Conservation (phyloP, 1,284 basidiomycete genomes). For the Sporisorium scitamineum region DNA sequence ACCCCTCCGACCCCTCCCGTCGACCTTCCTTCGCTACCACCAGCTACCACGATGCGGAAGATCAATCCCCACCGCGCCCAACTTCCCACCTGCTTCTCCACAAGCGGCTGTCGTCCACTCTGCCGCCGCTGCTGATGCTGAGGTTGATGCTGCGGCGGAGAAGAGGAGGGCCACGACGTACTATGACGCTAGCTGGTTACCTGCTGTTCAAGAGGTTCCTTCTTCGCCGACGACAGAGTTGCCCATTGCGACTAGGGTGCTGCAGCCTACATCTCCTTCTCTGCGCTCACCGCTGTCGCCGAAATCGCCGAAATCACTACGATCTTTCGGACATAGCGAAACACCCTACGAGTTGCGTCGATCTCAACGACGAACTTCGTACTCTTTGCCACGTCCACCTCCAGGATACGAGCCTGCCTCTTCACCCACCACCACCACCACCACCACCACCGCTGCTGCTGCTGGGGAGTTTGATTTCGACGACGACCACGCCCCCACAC, state of each 20-base stretch:
- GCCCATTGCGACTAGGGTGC: not conserved
- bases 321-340: slow-evolving; percentile 22
- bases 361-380: slow-evolving; percentile 9
- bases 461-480: not conserved
- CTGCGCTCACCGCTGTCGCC: slow-evolving; percentile 8
- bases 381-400: slow-evolving; percentile 19
- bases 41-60: slow-evolving; percentile 3
- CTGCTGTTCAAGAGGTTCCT: slow-evolving; percentile 13
- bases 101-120: not conserved
- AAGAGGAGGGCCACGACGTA: slow-evolving; percentile 20
- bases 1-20: no score
- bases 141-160: no score
- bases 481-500: slow-evolving; percentile 16
- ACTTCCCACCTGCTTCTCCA: slow-evolving; percentile 17
- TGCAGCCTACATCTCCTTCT: not conserved
- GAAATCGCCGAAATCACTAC: not conserved
- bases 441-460: not conserved
- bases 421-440: not conserved
- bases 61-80: slow-evolving; percentile 26
- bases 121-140: not conserved
- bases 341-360: slow-evolving; percentile 12
- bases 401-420: not conserved
- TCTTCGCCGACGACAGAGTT: slow-evolving; percentile 1
- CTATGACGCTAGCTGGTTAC: slow-evolving; percentile 19
- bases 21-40: slow-evolving; percentile 1